Evolutionary conservation across 768 basidiomycete genomes (phyloP), one percentile per base, ranked within the genome.

Genomic region (Xerocomus brunneocitrinus): DNA sequence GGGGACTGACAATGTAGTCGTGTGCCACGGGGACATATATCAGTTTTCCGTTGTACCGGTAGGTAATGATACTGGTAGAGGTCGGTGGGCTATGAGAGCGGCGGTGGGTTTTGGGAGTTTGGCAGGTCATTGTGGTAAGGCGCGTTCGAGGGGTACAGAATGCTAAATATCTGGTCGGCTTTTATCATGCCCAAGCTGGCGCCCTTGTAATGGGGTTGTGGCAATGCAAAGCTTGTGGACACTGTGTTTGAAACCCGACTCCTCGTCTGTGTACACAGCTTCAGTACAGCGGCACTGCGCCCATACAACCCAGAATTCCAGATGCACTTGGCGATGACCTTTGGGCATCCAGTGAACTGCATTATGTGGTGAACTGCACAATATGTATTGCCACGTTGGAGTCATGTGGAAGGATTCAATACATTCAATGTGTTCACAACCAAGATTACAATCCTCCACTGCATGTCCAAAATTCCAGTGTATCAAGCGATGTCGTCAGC

Each of bases 1-100:
- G 38, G n/a, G 43, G 41, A 59, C 73, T 50, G 36, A 81, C 83
- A 59, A 72, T 59, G 52, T 80, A 81, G 41, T 67, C 62, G 31
- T 63, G 49, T 9, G 76, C 71, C 0, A 74, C 75, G 1, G 71
- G 73, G 1, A 84, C 82, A 42, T 80, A 82, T 14, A 82, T 77
- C n/a, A 81, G 67, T 27, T 73, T 60, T 8, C 67, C 62, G 0
- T 71, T 62, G 5, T 69, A 67, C 27, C 78, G 75, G 53, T 82
- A 83, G 16, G 77, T 82, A 53, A 83, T 65, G 49, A 82, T 71
- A 36, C 81, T 78, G 5, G 49, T 34, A 3, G 42, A 19, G 1
- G 14, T 14, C 3, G 32, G 4, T 8, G 32, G 32, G 31, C 22
- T 19, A 5, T 22, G 32, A 16, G 34, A 36, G 34, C 13, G 13